phyloP scores from a whole-genome alignment of 768 basidiomycete genomes.

The Candolleomyces aberdarensis region DNA sequence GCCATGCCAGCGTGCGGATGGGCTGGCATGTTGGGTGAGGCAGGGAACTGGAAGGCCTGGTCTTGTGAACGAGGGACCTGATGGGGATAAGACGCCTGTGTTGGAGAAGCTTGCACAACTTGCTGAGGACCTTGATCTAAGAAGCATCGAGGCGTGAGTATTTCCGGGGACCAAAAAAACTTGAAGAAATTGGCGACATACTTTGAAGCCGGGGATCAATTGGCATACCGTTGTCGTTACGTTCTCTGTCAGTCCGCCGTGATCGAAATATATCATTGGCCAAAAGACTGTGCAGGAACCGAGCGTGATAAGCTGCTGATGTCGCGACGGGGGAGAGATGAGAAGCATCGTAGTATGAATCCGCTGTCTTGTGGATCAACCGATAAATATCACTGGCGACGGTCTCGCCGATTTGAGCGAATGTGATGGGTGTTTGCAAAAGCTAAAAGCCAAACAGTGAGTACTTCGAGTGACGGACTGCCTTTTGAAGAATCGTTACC shows the following conservation, averaged over 20 bases:
- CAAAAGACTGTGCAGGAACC: conserved; percentile 72
- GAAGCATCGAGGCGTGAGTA: conserved; percentile 10
- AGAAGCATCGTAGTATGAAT: conserved; percentile 76
- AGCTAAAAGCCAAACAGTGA: conserved; percentile 41
- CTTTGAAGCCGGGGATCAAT: conserved; percentile 59
- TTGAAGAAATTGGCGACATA: conserved; percentile 25
- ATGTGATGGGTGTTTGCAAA: conserved; percentile 59
- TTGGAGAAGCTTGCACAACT: conserved; percentile 24
- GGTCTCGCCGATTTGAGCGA: conserved; percentile 55
- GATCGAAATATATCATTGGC: conserved; percentile 58
- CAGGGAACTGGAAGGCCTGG: conserved; percentile 42
- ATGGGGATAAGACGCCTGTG: conserved; percentile 32
- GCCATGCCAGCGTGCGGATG: conserved; percentile 24
- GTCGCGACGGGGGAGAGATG: conserved; percentile 56
- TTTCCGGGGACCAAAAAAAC: conserved; percentile 8
- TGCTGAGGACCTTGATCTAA: conserved; percentile 20
- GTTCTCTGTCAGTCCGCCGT: conserved; percentile 40
- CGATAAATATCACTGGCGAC: conserved; percentile 63
- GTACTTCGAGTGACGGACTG: background rate
- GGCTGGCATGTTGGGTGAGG: conserved; percentile 33
- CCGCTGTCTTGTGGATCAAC: conserved; percentile 66
- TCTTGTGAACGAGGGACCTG: conserved; percentile 22
- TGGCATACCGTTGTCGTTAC: conserved; percentile 36
- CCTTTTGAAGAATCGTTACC: conserved; percentile 35
- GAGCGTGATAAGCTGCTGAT: conserved; percentile 72